These are phyloP conservation scores for Leccinum brunneo-olivaceum DNA, from an alignment of 1,284 basidiomycete genomes.

Conservation along the genomic window DNA sequence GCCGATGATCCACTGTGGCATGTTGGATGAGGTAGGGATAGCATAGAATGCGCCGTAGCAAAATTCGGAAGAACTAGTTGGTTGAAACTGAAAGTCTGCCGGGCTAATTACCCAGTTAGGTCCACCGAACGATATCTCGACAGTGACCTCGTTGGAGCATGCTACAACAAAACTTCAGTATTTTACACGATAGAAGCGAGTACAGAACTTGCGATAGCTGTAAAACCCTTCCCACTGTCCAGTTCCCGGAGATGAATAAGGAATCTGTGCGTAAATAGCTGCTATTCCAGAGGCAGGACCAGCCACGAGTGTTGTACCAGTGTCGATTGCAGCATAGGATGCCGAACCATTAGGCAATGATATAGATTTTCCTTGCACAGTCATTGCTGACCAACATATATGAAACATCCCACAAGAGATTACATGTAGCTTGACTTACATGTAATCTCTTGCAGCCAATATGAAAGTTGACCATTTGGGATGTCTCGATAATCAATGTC, in stretches of 20 bases:
- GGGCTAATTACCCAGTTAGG: constrained; percentile 23
- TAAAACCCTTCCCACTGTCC: constrained; percentile 40
- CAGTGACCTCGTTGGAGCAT: constrained; percentile 31
- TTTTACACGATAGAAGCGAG: too few species aligned
- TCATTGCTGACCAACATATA: constrained; percentile 28
- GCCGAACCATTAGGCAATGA: constrained; percentile 28
- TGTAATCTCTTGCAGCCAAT: constrained; percentile 37
- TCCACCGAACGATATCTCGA: constrained; percentile 52
- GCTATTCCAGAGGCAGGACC: constrained; percentile 37
- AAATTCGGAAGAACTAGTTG: constrained; percentile 3
- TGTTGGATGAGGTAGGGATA: constrained; percentile 9
- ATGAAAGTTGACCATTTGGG: constrained; percentile 29
- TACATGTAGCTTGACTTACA: constrained; percentile 4
- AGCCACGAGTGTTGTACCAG: constrained; percentile 49
- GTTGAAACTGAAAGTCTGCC: constrained; percentile 21
- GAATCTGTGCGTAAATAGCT: constrained; percentile 41
- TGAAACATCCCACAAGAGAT: not conserved
- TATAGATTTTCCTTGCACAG: constrained; percentile 37
- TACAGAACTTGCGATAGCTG: constrained; percentile 36
- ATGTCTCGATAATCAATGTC: constrained; percentile 39
- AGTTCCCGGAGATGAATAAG: constrained; percentile 30
- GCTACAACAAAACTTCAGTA: constrained; percentile 28
- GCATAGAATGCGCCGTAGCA: constrained; percentile 27
- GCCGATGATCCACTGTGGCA: constrained; percentile 26
- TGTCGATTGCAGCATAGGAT: constrained; percentile 44